Percentiles rank a stretch among this genome's conserved stretches.
phyloP scores from a whole-genome alignment of 176 grass and related monocot species.

The Dactylis glomerata region DNA sequence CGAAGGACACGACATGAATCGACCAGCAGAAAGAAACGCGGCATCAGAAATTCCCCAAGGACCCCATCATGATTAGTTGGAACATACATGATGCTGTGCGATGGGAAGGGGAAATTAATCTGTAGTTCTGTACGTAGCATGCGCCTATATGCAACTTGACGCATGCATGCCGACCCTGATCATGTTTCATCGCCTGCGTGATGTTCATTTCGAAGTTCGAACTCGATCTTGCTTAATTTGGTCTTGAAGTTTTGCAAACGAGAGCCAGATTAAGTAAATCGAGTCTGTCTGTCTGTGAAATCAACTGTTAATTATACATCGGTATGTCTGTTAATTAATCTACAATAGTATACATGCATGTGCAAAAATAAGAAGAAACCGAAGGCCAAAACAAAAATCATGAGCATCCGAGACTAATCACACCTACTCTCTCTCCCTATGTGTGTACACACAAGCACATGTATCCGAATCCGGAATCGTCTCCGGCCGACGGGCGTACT shows the following conservation, averaged over 20 bases:
- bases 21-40: slow-evolving; percentile 10
- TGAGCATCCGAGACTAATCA: background rate
- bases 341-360: slow-evolving; percentile 18
- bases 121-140: background rate
- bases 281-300: background rate
- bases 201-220: background rate
- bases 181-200: background rate
- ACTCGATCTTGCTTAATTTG: background rate
- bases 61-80: background rate
- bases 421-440: background rate
- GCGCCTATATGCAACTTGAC: no score
- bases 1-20: slow-evolving; percentile 20
- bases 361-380: slow-evolving; percentile 12
- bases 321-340: background rate
- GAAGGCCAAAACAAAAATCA: slow-evolving; percentile 1
- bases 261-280: background rate
- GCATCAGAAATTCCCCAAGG: background rate
- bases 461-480: background rate
- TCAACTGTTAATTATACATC: slow-evolving; percentile 27
- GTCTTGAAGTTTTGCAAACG: background rate
- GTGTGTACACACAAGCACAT: background rate
- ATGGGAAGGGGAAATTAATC: background rate
- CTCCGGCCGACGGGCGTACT: background rate
- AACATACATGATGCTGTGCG: background rate
- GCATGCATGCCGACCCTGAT: no score